These are phyloP conservation scores for Schrenkiella parvula DNA, from an alignment of 345 rosid genomes.

Conservation along the genomic window DNA sequence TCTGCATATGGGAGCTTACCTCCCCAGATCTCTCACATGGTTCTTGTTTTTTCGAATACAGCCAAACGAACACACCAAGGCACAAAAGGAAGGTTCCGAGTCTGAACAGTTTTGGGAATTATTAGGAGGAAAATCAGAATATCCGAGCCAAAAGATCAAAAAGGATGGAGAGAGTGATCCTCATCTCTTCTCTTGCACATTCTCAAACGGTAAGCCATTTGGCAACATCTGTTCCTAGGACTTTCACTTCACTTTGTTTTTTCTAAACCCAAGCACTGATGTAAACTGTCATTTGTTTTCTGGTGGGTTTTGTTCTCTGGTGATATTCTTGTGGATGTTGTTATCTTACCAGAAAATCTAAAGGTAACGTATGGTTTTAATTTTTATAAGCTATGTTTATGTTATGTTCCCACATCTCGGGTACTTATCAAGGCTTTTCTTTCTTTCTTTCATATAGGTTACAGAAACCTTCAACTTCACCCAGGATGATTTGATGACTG, in stretches of 20 bases:
- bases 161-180: constrained; percentile 84
- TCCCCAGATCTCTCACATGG: constrained; percentile 7
- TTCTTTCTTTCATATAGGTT: constrained; percentile 46
- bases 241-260: background rate
- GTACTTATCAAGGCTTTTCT: background rate
- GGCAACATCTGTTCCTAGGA: background rate
- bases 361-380: constrained; percentile 43
- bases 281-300: background rate
- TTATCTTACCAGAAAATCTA: constrained; percentile 56
- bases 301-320: constrained; percentile 11
- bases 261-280: background rate
- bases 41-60: constrained; percentile 38
- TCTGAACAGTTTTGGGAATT: constrained; percentile 90
- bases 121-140: constrained; percentile 83
- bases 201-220: constrained; percentile 34
- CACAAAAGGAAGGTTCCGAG: constrained; percentile 96
- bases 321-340: constrained; percentile 6
- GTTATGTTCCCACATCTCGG: constrained; percentile 3
- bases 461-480: constrained; percentile 81
- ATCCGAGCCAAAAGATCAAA: constrained; percentile 65
- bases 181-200: constrained; percentile 85
- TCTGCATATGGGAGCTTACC: background rate
- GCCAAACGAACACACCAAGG: constrained; percentile 76
- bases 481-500: constrained; percentile 99
- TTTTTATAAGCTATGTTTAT: background rate